phyloP scores from a whole-genome alignment of 495 filamentous ascomycete genomes.

The Penicillium salamii region DNA sequence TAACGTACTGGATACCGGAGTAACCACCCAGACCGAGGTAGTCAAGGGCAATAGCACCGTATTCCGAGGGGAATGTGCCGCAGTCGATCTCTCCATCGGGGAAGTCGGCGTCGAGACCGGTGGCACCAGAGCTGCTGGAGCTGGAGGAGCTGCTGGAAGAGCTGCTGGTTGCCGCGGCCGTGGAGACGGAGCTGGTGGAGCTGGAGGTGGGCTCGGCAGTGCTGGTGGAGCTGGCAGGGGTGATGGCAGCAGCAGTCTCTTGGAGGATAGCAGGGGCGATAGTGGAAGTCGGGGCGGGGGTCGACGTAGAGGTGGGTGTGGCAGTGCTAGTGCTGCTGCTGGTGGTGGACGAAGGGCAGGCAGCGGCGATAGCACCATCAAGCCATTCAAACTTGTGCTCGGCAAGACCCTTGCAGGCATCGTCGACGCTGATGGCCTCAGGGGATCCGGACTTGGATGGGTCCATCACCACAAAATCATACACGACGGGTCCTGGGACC shows the following conservation, averaged over 20 bases:
- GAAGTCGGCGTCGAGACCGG: conserved; percentile 66
- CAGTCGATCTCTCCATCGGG: conserved; percentile 74
- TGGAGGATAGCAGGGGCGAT: conserved; percentile 26
- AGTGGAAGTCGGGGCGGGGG: conserved; percentile 18
- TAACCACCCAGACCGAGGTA: conserved; percentile 73
- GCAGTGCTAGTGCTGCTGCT: too few relatives aligned
- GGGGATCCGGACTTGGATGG: conserved; percentile 6
- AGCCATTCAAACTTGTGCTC: conserved; percentile 49
- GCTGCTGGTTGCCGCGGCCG: conserved; percentile 15
- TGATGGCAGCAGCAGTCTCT: conserved; percentile 23
- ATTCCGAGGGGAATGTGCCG: conserved; percentile 70
- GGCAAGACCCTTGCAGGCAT: conserved; percentile 62
- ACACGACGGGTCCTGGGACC: conserved; percentile 57
- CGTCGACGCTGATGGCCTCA: conserved; percentile 44
- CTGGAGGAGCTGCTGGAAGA: conserved; percentile 21
- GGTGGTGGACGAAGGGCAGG: conserved; percentile 28
- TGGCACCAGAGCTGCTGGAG: conserved; percentile 34
- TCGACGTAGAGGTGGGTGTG: conserved; percentile 19
- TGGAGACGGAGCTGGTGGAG: conserved; percentile 9
- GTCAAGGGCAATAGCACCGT: conserved; percentile 70
- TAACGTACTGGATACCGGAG: conserved; percentile 72
- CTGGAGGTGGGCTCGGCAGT: conserved; percentile 16
- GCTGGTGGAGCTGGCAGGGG: conserved; percentile 12
- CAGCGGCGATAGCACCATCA: conserved; percentile 26
- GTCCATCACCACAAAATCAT: conserved; percentile 52